phyloP scores from a whole-genome alignment of 495 filamentous ascomycete genomes.

The Podospora appendiculata region DNA sequence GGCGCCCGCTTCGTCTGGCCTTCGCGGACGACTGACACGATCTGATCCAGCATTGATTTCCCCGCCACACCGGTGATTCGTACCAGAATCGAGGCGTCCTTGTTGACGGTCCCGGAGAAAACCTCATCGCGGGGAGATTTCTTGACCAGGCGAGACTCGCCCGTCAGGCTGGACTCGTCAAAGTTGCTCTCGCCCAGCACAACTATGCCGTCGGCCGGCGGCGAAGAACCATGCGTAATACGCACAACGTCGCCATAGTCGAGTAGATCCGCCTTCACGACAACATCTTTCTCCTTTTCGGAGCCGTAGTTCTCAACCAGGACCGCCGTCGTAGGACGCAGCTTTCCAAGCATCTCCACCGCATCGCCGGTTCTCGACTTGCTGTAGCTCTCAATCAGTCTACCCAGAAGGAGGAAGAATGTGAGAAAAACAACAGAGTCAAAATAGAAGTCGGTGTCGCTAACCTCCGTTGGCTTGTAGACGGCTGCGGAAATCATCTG shows the following conservation, averaged over 20 bases:
- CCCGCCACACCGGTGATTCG: slow-evolving; percentile 63
- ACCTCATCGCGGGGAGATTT: slow-evolving; percentile 67
- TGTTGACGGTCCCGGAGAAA: slow-evolving; percentile 82
- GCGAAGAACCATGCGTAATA: slow-evolving; percentile 72
- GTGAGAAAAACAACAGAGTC: slow-evolving; percentile 93
- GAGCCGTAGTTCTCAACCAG: slow-evolving; percentile 45
- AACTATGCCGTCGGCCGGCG: slow-evolving; percentile 74
- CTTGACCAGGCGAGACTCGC: slow-evolving; percentile 70
- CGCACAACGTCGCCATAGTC: slow-evolving; percentile 77
- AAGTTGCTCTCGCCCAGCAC: slow-evolving; percentile 60
- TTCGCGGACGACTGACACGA: slow-evolving; percentile 83
- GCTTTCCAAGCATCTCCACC: slow-evolving; percentile 67
- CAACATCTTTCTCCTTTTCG: slow-evolving; percentile 22
- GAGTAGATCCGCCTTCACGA: slow-evolving; percentile 62
- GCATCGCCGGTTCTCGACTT: slow-evolving; percentile 89
- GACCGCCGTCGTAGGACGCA: slow-evolving; percentile 73
- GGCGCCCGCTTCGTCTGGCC: slow-evolving; percentile 84
- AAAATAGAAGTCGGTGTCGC: slow-evolving; percentile 68
- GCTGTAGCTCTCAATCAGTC: slow-evolving; percentile 83
- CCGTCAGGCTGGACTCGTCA: slow-evolving; percentile 86
- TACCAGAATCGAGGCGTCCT: slow-evolving; percentile 61
- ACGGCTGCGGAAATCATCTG: slow-evolving; percentile 65
- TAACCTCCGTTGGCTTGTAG: slow-evolving; percentile 19
- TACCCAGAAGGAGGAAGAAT: slow-evolving; percentile 74
- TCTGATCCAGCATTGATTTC: slow-evolving; percentile 84